Conservation (phyloP, 202 grass and related monocot genomes). For the Setaria viridis region DNA sequence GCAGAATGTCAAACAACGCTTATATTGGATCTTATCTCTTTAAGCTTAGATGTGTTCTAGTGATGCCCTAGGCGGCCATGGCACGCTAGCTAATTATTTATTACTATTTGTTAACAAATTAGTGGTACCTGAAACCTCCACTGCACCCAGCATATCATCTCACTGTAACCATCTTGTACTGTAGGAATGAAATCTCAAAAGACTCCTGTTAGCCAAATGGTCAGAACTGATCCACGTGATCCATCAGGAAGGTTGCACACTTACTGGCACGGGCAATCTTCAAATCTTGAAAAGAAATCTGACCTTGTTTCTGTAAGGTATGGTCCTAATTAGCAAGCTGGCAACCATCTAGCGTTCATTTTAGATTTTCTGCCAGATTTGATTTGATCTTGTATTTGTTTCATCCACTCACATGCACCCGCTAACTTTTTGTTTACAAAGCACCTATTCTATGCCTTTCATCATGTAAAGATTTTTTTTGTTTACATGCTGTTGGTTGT, state of each 20-base stretch:
- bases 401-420: background rate
- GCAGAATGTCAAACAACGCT: conserved; percentile 20
- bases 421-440: background rate
- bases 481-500: conserved; percentile 24
- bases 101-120: conserved; percentile 29
- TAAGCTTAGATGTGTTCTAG: conserved; percentile 21
- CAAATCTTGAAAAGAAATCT: conserved; percentile 76
- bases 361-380: background rate
- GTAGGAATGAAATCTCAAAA: conserved; percentile 81
- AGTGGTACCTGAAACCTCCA: background rate
- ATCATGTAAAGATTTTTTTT: conserved; percentile 26
- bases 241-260: conserved; percentile 88
- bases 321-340: conserved; percentile 35
- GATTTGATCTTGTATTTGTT: conserved; percentile 38
- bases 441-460: background rate
- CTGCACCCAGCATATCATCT: background rate
- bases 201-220: conserved; percentile 73
- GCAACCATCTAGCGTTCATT: background rate
- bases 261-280: conserved; percentile 75
- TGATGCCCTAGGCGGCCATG: conserved; percentile 9
- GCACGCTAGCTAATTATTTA: background rate
- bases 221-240: conserved; percentile 84
- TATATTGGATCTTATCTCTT: conserved; percentile 15
- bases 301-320: conserved; percentile 88
- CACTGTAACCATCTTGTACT: conserved; percentile 37